These are phyloP conservation scores for Erigeron philadelphicus DNA, from an alignment of 140 eudicot species.

Conservation along the genomic window DNA sequence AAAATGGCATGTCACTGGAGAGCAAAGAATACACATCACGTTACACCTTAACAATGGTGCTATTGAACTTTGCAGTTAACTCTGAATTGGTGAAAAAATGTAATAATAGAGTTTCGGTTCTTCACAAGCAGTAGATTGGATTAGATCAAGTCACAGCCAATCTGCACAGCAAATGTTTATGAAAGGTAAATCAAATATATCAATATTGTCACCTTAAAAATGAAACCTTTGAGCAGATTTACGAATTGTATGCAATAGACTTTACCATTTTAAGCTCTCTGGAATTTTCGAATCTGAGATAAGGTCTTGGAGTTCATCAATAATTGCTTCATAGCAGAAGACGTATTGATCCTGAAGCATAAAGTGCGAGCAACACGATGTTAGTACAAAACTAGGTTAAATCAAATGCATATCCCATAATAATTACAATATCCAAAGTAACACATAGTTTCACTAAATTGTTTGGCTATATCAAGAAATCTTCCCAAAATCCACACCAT, in stretches of 20 bases:
- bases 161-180: conserved; percentile 24
- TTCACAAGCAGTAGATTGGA: conserved; percentile 26
- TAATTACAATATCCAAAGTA: neutral
- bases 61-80: conserved; percentile 9
- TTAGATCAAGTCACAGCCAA: conserved; percentile 13
- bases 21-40: conserved; percentile 24
- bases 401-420: neutral
- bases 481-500: neutral
- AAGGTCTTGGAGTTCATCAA: conserved; percentile 82
- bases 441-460: neutral
- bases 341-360: conserved; percentile 70
- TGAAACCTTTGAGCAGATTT: neutral
- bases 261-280: conserved; percentile 33
- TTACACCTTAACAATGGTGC: conserved; percentile 18
- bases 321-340: conserved; percentile 69
- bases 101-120: conserved; percentile 1
- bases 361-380: neutral
- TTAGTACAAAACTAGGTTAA: neutral
- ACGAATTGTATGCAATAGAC: conserved; percentile 1
- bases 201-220: neutral
- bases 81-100: conserved; percentile 13
- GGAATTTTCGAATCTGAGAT: conserved; percentile 33
- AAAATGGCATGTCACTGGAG: conserved; percentile 18
- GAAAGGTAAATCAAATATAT: neutral
- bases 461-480: neutral